phyloP scores from a whole-genome alignment of 164 flowering plant genomes.

The Aristolochia californica region DNA sequence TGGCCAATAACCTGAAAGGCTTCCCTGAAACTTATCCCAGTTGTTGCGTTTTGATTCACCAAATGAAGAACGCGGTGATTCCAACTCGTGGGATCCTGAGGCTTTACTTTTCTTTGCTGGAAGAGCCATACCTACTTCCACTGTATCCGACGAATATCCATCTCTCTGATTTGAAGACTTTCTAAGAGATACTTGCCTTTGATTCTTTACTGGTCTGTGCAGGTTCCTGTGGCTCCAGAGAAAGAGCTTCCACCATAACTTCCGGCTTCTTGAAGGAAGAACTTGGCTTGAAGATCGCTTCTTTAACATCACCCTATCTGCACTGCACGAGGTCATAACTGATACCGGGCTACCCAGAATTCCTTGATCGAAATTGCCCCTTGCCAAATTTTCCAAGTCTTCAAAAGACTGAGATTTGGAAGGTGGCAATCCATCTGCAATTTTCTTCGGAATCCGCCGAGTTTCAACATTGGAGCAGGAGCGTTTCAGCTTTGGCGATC shows the following conservation, averaged over 20 bases:
- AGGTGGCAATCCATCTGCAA: constrained; percentile 29
- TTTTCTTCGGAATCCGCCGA: constrained; percentile 26
- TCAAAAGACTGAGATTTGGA: constrained; percentile 48
- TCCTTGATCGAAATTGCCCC: constrained; percentile 13
- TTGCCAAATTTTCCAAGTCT: constrained; percentile 29
- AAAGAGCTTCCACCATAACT: constrained; percentile 89
- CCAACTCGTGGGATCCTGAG: constrained; percentile 14
- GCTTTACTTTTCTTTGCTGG: constrained; percentile 1
- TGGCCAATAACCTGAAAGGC: constrained; percentile 46
- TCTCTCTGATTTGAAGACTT: constrained; percentile 39
- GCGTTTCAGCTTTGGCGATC: constrained; percentile 62
- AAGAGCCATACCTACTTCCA: constrained; percentile 38
- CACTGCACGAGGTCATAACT: constrained; percentile 44
- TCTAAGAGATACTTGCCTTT: constrained; percentile 3
- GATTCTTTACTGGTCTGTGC: constrained; percentile 21
- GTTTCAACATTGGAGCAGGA: constrained; percentile 76
- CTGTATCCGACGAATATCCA: constrained; percentile 77
- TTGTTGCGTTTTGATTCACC: constrained; percentile 25
- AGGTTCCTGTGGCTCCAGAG: constrained; percentile 89
- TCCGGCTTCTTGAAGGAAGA: constrained; percentile 75
- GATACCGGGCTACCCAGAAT: constrained; percentile 46
- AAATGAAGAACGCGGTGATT: constrained; percentile 37
- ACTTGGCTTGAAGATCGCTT: constrained; percentile 84
- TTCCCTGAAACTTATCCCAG: constrained; percentile 26
- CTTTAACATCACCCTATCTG: constrained; percentile 83